Evolutionary conservation across 129 eudicot species (phyloP).

Genomic region (Flaveria bidentis): DNA sequence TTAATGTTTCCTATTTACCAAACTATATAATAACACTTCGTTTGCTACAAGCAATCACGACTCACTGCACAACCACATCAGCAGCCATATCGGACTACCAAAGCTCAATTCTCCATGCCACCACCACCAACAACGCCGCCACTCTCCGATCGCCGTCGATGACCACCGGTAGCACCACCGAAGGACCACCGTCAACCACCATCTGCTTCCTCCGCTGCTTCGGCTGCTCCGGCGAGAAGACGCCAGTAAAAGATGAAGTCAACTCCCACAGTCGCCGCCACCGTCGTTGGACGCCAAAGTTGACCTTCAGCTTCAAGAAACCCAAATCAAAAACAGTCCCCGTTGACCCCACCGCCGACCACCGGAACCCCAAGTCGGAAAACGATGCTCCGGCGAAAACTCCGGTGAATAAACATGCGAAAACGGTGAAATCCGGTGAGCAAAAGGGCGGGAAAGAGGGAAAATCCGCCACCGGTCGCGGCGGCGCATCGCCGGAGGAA

Average conservation of each 20-base stretch:
- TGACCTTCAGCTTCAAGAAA: conserved; percentile 26
- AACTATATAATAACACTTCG: conserved; percentile 14
- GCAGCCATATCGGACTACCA: conserved; percentile 41
- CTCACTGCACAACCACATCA: conserved; percentile 2
- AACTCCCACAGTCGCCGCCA: conserved; percentile 38
- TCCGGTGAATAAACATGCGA: conserved; percentile 4
- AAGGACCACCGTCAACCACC: conserved; percentile 19
- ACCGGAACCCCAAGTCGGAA: conserved; percentile 12
- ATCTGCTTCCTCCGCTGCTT: conserved; percentile 43
- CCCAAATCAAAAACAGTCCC: conserved; percentile 28
- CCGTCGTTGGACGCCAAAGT: conserved; percentile 32
- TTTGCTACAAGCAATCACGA: conserved; percentile 17
- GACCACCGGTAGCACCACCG: conserved; percentile 29
- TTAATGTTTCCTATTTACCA: neutral
- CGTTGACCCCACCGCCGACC: neutral
- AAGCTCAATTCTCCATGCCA: conserved; percentile 24
- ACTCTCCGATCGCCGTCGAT: conserved; percentile 24
- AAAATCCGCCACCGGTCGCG: no score
- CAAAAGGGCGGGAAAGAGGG: no score
- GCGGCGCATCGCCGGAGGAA: neutral
- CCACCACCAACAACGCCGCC: conserved; percentile 9
- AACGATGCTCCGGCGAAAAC: conserved; percentile 3
- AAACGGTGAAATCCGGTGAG: neutral
- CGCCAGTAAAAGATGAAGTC: conserved; percentile 25
- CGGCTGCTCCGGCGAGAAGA: conserved; percentile 29